Percentiles rank a stretch among this genome's conserved stretches.
These are phyloP conservation scores for Scedosporium apiospermum DNA, from an alignment of 2,329 filamentous ascomycete genomes.

Conservation along the genomic window DNA sequence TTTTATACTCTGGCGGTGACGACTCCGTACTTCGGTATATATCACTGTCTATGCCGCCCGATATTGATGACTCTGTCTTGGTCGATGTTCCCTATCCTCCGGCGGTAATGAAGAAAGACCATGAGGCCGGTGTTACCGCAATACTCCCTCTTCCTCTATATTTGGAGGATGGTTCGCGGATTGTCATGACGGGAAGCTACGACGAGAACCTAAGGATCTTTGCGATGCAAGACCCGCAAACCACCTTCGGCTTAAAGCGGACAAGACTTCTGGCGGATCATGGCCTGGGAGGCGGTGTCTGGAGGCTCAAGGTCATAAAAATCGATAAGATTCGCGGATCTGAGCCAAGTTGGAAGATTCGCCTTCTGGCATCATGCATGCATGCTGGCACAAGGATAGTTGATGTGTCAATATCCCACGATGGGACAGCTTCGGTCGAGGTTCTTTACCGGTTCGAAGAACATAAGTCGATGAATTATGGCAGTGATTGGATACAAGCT, in stretches of 20 bases:
- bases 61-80: slow-evolving; percentile 5
- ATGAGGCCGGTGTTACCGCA: slow-evolving; percentile 78
- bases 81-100: slow-evolving; percentile 15
- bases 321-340: slow-evolving; percentile 7
- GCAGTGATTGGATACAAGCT: slow-evolving; percentile 55
- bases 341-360: not conserved
- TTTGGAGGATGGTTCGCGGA: slow-evolving; percentile 31
- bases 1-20: slow-evolving; percentile 64
- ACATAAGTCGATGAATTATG: slow-evolving; percentile 94
- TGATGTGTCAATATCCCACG: slow-evolving; percentile 24
- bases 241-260: slow-evolving; percentile 29
- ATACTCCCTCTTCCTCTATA: slow-evolving; percentile 59
- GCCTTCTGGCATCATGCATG: slow-evolving; percentile 86
- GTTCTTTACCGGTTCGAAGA: slow-evolving; percentile 68
- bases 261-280: slow-evolving; percentile 49
- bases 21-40: slow-evolving; percentile 53
- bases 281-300: slow-evolving; percentile 73
- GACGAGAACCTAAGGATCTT: slow-evolving; percentile 74
- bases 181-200: slow-evolving; percentile 82
- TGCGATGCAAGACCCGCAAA: slow-evolving; percentile 31
- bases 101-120: slow-evolving; percentile 33
- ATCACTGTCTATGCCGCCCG: slow-evolving; percentile 11
- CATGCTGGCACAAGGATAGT: slow-evolving; percentile 72
- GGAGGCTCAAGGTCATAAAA: slow-evolving; percentile 63
- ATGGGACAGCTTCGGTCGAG: slow-evolving; percentile 37